phyloP scores from a whole-genome alignment of 345 rosid genomes.

The Litchi chinensis region DNA sequence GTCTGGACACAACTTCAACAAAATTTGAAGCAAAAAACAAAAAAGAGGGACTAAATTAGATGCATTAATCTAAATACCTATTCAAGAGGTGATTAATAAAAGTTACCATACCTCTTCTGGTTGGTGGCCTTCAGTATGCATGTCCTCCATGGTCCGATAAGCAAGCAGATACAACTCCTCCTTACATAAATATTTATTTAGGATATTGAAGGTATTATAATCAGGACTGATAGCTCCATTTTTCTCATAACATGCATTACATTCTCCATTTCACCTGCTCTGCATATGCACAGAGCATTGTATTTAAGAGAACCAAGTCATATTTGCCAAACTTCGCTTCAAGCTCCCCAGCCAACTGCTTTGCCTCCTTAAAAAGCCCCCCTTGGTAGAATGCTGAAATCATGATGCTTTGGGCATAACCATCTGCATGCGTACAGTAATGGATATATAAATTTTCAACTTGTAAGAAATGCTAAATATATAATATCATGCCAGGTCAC shows the following conservation, averaged over 20 bases:
- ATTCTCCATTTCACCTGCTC: conserved; percentile 83
- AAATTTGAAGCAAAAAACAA: background rate
- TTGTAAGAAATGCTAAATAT: background rate
- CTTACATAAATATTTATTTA: conserved; percentile 79
- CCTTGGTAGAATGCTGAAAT: conserved; percentile 77
- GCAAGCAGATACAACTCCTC: conserved; percentile 77
- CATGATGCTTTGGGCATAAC: conserved; percentile 92
- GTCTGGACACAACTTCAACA: background rate
- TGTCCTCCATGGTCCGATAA: conserved; percentile 68
- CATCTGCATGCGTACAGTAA: conserved; percentile 54
- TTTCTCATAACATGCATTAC: conserved; percentile 83
- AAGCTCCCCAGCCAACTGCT: conserved; percentile 66
- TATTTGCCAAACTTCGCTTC: conserved; percentile 67
- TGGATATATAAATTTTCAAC: background rate
- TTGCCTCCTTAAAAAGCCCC: conserved; percentile 85
- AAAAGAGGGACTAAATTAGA: background rate
- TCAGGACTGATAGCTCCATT: conserved; percentile 86
- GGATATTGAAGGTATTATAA: conserved; percentile 71
- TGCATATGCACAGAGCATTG: conserved; percentile 92
- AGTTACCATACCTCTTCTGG: conserved; percentile 68
- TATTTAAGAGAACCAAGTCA: conserved; percentile 80
- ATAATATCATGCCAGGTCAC: background rate
- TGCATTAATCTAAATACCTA: too few relatives aligned
- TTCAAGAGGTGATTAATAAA: background rate
- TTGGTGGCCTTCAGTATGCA: conserved; percentile 81